Evolutionary conservation across 208 protist genomes (phyloP), one percentile per base, ranked within the genome.

Genomic region (Leishmania braziliensis): DNA sequence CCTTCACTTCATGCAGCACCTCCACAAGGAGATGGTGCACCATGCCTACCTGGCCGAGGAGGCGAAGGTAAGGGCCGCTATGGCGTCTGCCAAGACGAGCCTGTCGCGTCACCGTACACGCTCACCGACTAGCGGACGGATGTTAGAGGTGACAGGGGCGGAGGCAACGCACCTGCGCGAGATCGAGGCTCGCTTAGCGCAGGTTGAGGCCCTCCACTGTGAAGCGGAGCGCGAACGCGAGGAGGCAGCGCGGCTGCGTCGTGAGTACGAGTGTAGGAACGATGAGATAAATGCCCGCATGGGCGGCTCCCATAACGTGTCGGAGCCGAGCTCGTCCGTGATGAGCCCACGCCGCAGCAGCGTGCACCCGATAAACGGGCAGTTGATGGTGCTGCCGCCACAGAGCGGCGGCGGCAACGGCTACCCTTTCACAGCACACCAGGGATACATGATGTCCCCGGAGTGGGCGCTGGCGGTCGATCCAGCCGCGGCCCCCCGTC

Each of bases 21-120:
- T 96, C 29, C 94, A 97, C 77, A 95, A 93, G 86, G 92, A 94
- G 80, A 91, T 96, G 86, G 91, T 91, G 50, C 90, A 95, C 75
- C 90, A 97, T 84, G 92, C 91, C 5, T 97, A 92, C 79, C 78
- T 93, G 51, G 90, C 73, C 26, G 94, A 92, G 84, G 94, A 95
- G 85, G 89, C 89, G 10, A 85, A 87, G 84, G 62, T 94, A 36
- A 90, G 88, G 83, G 82, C 83, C 20, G 87, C 82, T 23, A 76
- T 58, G 77, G 83, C 76, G 62, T 75, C 74, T 72, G 73, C 88
- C 36, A 69, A 80, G 63, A 51, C 62, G 54, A 72, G 71, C 62
- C 33, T 29, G 18, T 60, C 81, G 54, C 68, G 62, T 10, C 78
- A 75, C 3, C 75, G 62, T 36, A 60, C 87, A 73, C 53, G 48